phyloP scores from a whole-genome alignment of 2,329 filamentous ascomycete genomes.

The Whalleya microplaca region DNA sequence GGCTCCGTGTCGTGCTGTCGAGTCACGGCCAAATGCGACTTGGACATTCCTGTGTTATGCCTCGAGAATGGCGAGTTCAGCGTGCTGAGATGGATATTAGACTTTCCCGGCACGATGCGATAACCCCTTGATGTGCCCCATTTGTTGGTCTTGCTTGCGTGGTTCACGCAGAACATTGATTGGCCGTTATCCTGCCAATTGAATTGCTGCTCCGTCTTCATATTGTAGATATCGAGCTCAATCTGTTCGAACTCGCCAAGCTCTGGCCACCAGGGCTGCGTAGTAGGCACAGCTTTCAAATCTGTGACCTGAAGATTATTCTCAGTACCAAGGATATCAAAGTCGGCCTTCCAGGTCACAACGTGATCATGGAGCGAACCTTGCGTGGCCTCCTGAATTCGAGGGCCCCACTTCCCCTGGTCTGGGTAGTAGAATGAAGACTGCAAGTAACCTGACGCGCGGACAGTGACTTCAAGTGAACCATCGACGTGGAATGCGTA shows the following conservation, averaged over 20 bases:
- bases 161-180: slow-evolving; percentile 45
- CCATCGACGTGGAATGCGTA: slow-evolving; percentile 42
- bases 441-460: slow-evolving; percentile 44
- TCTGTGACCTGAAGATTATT: slow-evolving; percentile 36
- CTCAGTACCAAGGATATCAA: slow-evolving; percentile 33
- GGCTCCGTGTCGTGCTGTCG: slow-evolving; percentile 51
- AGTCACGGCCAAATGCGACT: slow-evolving; percentile 44
- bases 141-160: slow-evolving; percentile 39
- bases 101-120: slow-evolving; percentile 43
- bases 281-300: slow-evolving; percentile 30
- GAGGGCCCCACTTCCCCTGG: slow-evolving; percentile 28
- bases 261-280: slow-evolving; percentile 39
- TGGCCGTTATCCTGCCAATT: slow-evolving; percentile 43
- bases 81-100: slow-evolving; percentile 42
- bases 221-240: slow-evolving; percentile 35
- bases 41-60: slow-evolving; percentile 40
- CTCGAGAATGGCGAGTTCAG: slow-evolving; percentile 41
- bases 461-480: slow-evolving; percentile 43
- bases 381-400: slow-evolving; percentile 32
- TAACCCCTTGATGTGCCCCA: slow-evolving; percentile 48
- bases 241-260: slow-evolving; percentile 37
- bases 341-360: slow-evolving; percentile 36
- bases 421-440: slow-evolving; percentile 31
- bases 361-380: slow-evolving; percentile 36
- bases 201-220: slow-evolving; percentile 33